A percentile compares a stretch with the other conserved stretches of the same genome.
These are phyloP conservation scores for Tilletia indica DNA, from an alignment of 1,284 basidiomycete species.

Conservation along the genomic window DNA sequence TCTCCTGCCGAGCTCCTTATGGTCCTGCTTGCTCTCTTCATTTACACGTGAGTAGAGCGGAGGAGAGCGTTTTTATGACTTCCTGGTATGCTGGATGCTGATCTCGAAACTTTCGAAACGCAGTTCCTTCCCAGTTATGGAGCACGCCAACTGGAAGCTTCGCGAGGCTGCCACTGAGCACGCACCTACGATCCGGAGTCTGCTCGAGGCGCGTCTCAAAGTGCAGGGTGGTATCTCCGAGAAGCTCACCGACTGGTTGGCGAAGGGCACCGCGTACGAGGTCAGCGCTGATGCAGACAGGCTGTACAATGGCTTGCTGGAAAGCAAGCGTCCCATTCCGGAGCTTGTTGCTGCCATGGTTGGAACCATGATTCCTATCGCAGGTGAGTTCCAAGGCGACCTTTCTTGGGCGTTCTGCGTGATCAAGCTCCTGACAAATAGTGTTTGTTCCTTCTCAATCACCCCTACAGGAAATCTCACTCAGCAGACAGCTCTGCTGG, in stretches of 20 bases:
- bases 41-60: constrained; percentile 16
- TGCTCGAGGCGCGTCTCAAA: constrained; percentile 27
- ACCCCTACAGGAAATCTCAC: constrained; percentile 18
- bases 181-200: constrained; percentile 15
- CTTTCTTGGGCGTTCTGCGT: too few relatives aligned
- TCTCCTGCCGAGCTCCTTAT: constrained; percentile 53
- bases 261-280: constrained; percentile 30
- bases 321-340: constrained; percentile 17
- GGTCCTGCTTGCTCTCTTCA: constrained; percentile 26
- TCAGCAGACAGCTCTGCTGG: constrained; percentile 26
- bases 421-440: too few relatives aligned
- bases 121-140: constrained; percentile 61
- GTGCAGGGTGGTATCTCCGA: constrained; percentile 25
- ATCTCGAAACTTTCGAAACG: constrained; percentile 27
- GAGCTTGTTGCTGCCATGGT: constrained; percentile 22
- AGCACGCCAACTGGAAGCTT: constrained; percentile 55
- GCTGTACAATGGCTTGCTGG: constrained; percentile 23
- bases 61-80: too few relatives aligned
- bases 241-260: constrained; percentile 24
- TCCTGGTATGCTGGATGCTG: background rate
- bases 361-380: constrained; percentile 28
- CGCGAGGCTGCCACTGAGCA: constrained; percentile 21
- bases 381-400: constrained; percentile 9
- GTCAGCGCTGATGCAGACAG: constrained; percentile 22
- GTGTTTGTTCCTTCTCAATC: too few relatives aligned